Conservation (phyloP, 768 basidiomycete genomes). For the Cystoderma amianthinum region DNA sequence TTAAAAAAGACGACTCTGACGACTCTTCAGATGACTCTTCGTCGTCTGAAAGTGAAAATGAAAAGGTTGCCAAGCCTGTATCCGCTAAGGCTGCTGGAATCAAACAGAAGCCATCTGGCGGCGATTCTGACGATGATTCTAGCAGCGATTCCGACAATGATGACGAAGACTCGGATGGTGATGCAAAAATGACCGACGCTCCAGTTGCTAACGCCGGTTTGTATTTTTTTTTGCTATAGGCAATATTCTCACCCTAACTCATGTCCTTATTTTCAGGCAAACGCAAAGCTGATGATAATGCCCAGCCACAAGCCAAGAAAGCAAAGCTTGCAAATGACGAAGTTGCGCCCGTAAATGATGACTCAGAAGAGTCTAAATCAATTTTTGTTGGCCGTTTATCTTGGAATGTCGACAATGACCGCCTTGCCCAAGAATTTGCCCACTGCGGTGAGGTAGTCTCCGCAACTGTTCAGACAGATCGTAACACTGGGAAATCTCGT, state of each 20-base stretch:
- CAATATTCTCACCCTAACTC: not conserved
- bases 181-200: conserved; percentile 55
- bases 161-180: conserved; percentile 35
- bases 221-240: conserved; percentile 2
- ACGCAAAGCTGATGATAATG: conserved; percentile 63
- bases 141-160: conserved; percentile 20
- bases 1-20: conserved; percentile 9
- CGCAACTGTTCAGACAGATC: conserved; percentile 86
- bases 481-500: conserved; percentile 74
- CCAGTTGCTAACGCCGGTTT: conserved; percentile 30
- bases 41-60: too few relatives aligned
- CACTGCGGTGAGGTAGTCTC: conserved; percentile 82
- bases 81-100: conserved; percentile 3
- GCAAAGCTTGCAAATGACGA: conserved; percentile 63
- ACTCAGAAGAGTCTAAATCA: conserved; percentile 48
- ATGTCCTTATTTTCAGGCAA: conserved; percentile 51
- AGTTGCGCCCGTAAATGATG: conserved; percentile 30
- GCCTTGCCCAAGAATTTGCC: conserved; percentile 87
- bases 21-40: conserved; percentile 13
- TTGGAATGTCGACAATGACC: conserved; percentile 97
- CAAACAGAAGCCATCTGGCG: not conserved
- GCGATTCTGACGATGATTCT: conserved; percentile 9
- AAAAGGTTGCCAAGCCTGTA: conserved; percentile 10
- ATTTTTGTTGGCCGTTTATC: conserved; percentile 92
- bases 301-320: conserved; percentile 68